Evolutionary conservation across 805 yeast genomes (phyloP), one percentile per base, ranked within the genome.

Genomic region (Candida tallmaniae): DNA sequence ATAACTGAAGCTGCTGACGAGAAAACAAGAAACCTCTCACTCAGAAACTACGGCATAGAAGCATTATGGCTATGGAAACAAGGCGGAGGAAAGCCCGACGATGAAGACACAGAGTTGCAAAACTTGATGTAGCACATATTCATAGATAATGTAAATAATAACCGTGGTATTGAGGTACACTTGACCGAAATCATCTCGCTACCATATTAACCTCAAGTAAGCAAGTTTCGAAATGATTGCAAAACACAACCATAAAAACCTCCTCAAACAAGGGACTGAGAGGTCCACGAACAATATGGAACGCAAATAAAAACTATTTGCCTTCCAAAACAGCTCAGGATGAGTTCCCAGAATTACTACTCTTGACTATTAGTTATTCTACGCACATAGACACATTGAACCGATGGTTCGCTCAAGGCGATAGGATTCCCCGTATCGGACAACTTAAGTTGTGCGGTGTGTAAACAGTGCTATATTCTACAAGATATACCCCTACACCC

Each of bases 31-130:
- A 85, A 83, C 54, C 40, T 89, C 20, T 81, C 89, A 23, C 88
- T 88, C 1, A 67, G 84, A 46, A 83, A 75, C 45, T 85, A 87
- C 54, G 95, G 96, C 1, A 69, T 83, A 20, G 97, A 89, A 45
- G 95, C 96, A 0, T 66, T 89, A 23, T 89, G 96, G 95, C 60
- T 89, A 34, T 86, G 95, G 93, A 80, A 72, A 46, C 59, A 70
- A 45, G 76, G 73, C 1, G 74, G 74, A 0, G 77, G 39, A 44
- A 52, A 47, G 39, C 47, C 58, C 41, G 60, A 53, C 27, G 61
- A 61, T 6, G n/a, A n/a, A n/a, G n/a, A n/a, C n/a, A n/a, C 21
- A 40, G 42, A 29, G 18, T 23, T 23, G 6, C 12, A 23, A 10
- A 23, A 23, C 12, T 26, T 26, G 12, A 26, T 26, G 12, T n/a